Conservation (phyloP, 805 yeast species). For the Yueomyces sp. region DNA sequence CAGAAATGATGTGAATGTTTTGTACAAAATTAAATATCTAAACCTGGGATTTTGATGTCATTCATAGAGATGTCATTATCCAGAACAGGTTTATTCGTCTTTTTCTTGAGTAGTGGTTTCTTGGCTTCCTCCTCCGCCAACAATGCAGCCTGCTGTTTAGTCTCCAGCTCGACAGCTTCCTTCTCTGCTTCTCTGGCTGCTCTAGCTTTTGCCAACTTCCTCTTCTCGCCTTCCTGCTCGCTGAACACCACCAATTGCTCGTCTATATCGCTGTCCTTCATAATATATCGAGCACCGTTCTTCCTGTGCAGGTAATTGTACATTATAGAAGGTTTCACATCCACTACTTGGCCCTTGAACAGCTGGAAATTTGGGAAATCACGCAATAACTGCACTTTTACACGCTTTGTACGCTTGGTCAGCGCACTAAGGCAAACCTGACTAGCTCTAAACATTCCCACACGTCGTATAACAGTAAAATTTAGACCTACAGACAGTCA, state of each 20-base stretch:
- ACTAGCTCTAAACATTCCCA: constrained; percentile 17
- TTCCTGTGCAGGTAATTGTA: constrained; percentile 57
- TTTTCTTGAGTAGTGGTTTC: background rate
- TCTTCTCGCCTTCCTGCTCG: background rate
- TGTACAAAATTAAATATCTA: background rate
- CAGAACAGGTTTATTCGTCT: background rate
- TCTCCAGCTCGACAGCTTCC: background rate
- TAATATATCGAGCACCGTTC: constrained; percentile 64
- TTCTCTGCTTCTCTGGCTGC: background rate
- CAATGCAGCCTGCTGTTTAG: background rate
- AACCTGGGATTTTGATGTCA: constrained; percentile 2
- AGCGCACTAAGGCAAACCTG: constrained; percentile 32
- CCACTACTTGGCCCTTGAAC: constrained; percentile 51
- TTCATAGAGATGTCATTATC: background rate
- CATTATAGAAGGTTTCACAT: constrained; percentile 73
- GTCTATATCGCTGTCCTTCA: constrained; percentile 19
- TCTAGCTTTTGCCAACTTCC: background rate
- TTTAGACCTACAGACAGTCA: too few relatives aligned
- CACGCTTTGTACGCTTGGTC: constrained; percentile 38
- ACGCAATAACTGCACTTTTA: constrained; percentile 62
- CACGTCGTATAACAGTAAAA: too few relatives aligned
- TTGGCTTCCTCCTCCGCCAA: background rate
- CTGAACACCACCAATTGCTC: constrained; percentile 4
- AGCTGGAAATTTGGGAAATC: constrained; percentile 53
- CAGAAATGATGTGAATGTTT: background rate